Evolutionary conservation across 345 rosid species (phyloP).

Genomic region (Gossypium thurberi): DNA sequence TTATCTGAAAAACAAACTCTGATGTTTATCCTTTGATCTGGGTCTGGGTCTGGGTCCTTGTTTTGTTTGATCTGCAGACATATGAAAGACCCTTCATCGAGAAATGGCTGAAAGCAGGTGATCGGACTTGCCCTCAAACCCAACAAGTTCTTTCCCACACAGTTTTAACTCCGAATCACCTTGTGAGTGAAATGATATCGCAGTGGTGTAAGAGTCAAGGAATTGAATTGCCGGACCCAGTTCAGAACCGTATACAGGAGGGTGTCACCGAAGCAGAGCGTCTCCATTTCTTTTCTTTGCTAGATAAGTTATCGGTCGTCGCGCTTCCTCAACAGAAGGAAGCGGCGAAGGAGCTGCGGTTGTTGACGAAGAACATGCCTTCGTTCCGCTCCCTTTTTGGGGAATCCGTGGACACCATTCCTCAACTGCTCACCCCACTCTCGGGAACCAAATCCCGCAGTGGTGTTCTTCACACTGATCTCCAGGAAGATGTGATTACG

Average conservation of each 20-base stretch:
- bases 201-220: conserved; percentile 76
- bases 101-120: neutral
- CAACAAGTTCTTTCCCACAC: neutral
- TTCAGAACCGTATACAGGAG: conserved; percentile 38
- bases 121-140: neutral
- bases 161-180: neutral
- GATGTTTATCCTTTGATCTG: neutral
- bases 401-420: conserved; percentile 49
- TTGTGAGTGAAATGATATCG: neutral
- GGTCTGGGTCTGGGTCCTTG: neutral
- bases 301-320: conserved; percentile 44
- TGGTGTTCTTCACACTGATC: conserved; percentile 40
- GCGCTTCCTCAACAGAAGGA: conserved; percentile 51
- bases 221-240: conserved; percentile 35
- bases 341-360: conserved; percentile 77
- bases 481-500: conserved; percentile 90
- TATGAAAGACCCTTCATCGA: neutral
- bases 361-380: conserved; percentile 57
- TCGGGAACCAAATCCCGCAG: conserved; percentile 26
- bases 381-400: conserved; percentile 76
- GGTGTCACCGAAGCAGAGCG: conserved; percentile 52
- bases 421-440: conserved; percentile 58
- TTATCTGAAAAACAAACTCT: too few species aligned
- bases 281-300: conserved; percentile 50
- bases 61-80: neutral